These are phyloP conservation scores for Pichia cactophila DNA, from an alignment of 1,139 yeast species.

Conservation along the genomic window DNA sequence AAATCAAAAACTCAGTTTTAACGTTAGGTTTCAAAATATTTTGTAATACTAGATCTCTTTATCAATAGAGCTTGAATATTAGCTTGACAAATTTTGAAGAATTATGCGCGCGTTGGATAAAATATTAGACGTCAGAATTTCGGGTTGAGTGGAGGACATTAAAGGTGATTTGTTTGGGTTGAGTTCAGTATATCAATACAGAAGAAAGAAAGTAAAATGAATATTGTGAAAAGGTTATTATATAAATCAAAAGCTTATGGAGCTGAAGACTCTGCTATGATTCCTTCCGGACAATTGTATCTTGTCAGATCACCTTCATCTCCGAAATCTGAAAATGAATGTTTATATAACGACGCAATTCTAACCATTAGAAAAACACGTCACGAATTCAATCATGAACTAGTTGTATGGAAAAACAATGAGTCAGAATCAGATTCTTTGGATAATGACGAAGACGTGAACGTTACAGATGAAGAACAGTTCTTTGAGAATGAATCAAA, in stretches of 20 bases:
- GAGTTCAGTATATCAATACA: no score
- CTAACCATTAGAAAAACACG: conserved; percentile 65
- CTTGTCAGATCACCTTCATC: conserved; percentile 67
- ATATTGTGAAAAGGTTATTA: conserved; percentile 65
- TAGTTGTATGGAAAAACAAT: conserved; percentile 62
- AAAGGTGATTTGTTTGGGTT: no score
- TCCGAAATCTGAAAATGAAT: conserved; percentile 82
- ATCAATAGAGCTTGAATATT: no score
- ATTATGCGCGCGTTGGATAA: no score
- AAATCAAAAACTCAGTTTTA: no score
- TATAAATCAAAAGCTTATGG: conserved; percentile 30
- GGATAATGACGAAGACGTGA: conserved; percentile 51
- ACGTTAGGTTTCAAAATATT: no score
- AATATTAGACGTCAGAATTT: no score
- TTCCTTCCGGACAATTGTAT: conserved; percentile 76
- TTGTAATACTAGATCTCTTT: no score
- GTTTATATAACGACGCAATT: conserved; percentile 75
- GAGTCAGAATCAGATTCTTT: conserved; percentile 32
- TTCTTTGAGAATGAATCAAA: conserved; percentile 35
- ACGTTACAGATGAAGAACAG: conserved; percentile 49
- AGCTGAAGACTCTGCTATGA: conserved; percentile 59
- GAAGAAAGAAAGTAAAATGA: conserved; percentile 42
- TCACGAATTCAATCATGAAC: conserved; percentile 58
- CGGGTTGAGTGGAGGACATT: no score
- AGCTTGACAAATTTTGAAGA: no score